These are phyloP conservation scores for Phanerochaete sordida DNA, from an alignment of 768 basidiomycete species.

Conservation along the genomic window DNA sequence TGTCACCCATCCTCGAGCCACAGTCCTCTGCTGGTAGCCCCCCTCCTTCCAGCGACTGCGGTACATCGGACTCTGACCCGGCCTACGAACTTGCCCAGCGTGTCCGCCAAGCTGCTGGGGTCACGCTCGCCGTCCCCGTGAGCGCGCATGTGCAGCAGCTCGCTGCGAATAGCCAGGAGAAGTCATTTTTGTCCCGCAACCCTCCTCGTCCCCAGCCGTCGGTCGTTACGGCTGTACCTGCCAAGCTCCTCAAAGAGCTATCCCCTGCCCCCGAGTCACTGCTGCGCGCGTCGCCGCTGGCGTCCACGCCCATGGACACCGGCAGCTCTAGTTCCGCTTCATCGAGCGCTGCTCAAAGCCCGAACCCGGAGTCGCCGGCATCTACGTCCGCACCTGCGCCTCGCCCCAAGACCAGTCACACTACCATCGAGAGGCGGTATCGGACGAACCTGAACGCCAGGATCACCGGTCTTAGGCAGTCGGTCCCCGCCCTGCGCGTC, in stretches of 20 bases:
- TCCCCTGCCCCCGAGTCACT: constrained; percentile 37
- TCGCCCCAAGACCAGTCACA: constrained; percentile 84
- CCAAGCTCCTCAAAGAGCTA: not conserved
- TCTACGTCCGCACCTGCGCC: constrained; percentile 22
- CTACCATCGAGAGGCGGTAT: constrained; percentile 85
- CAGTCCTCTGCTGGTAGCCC: constrained; percentile 26
- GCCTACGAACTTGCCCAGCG: constrained; percentile 34
- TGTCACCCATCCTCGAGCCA: constrained; percentile 46
- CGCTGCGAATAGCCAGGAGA: constrained; percentile 23
- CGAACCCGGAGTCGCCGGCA: constrained; percentile 9
- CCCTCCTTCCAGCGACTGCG: constrained; percentile 20
- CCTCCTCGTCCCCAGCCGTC: constrained; percentile 15
- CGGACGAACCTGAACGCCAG: constrained; percentile 87
- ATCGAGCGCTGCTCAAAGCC: constrained; percentile 2
- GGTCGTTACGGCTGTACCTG: constrained; percentile 23
- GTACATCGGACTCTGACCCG: constrained; percentile 22
- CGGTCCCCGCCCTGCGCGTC: constrained; percentile 81
- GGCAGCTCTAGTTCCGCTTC: not conserved
- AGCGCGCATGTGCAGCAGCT: constrained; percentile 31
- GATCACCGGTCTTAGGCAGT: constrained; percentile 73
- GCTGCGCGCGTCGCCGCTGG: constrained; percentile 18
- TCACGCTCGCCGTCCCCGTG: constrained; percentile 35
- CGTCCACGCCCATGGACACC: constrained; percentile 11
- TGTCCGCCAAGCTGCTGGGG: constrained; percentile 34
- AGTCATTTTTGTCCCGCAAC: constrained; percentile 44